These are phyloP conservation scores for Eucalyptus virginea DNA, from an alignment of 345 rosid genomes.

Conservation along the genomic window DNA sequence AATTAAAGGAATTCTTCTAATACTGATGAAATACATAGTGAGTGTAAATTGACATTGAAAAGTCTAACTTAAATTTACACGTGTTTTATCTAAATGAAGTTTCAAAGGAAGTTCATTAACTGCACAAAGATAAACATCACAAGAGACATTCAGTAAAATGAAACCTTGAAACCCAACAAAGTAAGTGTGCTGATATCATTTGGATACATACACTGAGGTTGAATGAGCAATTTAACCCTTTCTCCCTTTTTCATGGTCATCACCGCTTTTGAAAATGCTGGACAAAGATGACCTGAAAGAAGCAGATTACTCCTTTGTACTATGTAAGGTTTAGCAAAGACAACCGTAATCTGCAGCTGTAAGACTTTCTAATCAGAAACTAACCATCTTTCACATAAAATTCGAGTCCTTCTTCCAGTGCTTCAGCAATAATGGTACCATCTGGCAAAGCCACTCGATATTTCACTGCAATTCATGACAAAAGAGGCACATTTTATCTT, in stretches of 20 bases:
- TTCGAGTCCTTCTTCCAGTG: slow-evolving; percentile 42
- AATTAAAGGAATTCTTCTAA: neutral
- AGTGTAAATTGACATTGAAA: neutral
- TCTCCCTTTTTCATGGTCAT: slow-evolving; percentile 48
- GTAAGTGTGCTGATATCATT: neutral
- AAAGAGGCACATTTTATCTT: neutral
- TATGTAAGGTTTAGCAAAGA: neutral
- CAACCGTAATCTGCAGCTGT: neutral
- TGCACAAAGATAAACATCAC: neutral
- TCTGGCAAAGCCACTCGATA: slow-evolving; percentile 24
- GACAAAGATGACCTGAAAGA: slow-evolving; percentile 38
- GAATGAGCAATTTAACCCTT: slow-evolving; percentile 35
- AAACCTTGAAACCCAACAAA: neutral
- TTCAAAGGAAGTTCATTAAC: neutral
- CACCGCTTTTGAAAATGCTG: slow-evolving; percentile 32
- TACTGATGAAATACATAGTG: neutral
- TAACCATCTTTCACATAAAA: slow-evolving; percentile 56
- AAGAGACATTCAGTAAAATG: neutral
- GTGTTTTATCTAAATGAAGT: neutral
- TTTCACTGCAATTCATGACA: slow-evolving; percentile 27
- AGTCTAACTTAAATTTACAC: neutral
- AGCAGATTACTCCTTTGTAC: neutral
- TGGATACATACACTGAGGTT: slow-evolving; percentile 32
- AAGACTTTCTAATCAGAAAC: neutral
- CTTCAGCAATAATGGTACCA: slow-evolving; percentile 28